A percentile compares a stretch with the other conserved stretches of the same genome.
Evolutionary conservation across 2,329 filamentous ascomycete genomes (phyloP).

Genomic region (Blastomyces silverae): DNA sequence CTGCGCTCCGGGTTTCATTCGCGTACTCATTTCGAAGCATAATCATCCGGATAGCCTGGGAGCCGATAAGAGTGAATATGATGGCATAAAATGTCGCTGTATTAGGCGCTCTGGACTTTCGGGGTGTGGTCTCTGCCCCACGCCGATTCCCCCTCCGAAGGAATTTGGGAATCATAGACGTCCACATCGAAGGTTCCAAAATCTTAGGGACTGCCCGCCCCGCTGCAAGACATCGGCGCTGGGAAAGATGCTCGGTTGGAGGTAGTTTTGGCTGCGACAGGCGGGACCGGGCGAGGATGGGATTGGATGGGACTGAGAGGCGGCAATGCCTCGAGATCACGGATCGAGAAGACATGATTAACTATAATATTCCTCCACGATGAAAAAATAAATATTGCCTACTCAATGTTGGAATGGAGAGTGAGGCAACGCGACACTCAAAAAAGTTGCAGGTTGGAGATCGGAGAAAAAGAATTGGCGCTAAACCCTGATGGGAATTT

Average conservation of each 20-base stretch:
- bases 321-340: constrained; percentile 8
- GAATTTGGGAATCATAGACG: constrained; percentile 58
- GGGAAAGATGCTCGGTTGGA: constrained; percentile 17
- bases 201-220: constrained; percentile 43
- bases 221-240: constrained; percentile 25
- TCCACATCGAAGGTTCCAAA: constrained; percentile 59
- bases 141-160: constrained; percentile 36
- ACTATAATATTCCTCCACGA: neutral
- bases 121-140: constrained; percentile 27
- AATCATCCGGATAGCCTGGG: constrained; percentile 91
- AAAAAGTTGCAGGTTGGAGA: neutral
- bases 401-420: neutral
- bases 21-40: constrained; percentile 67
- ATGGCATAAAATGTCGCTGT: constrained; percentile 75
- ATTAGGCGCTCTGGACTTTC: constrained; percentile 62
- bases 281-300: constrained; percentile 14
- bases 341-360: constrained; percentile 9
- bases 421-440: neutral
- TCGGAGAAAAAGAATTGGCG: neutral
- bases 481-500: neutral
- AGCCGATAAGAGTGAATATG: constrained; percentile 82
- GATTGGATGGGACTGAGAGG: constrained; percentile 16
- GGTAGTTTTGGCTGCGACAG: neutral
- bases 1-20: constrained; percentile 66
- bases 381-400: neutral